phyloP scores from a whole-genome alignment of 2,329 filamentous ascomycete species.

The Diaporthe ampelina region DNA sequence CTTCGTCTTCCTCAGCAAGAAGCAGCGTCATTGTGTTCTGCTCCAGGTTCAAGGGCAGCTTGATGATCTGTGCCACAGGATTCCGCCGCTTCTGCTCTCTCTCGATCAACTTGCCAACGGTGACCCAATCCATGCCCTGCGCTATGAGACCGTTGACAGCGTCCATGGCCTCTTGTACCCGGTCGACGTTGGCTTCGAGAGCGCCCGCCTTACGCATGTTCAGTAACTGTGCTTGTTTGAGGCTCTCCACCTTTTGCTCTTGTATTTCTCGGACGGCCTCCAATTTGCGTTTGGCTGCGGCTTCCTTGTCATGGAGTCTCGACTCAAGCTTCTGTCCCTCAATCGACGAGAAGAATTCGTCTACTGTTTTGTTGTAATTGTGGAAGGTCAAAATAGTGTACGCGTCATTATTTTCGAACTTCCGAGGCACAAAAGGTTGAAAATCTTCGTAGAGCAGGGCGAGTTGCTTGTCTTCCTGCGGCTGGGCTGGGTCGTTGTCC shows the following conservation, averaged over 20 bases:
- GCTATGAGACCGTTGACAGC: constrained; percentile 92
- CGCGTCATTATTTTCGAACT: constrained; percentile 77
- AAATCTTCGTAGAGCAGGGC: constrained; percentile 91
- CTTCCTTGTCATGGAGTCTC: constrained; percentile 84
- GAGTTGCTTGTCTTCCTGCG: constrained; percentile 55
- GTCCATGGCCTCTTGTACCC: constrained; percentile 92
- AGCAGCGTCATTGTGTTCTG: constrained; percentile 89
- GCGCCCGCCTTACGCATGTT: constrained; percentile 91
- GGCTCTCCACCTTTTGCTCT: constrained; percentile 83
- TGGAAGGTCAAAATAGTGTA: constrained; percentile 82
- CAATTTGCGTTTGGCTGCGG: constrained; percentile 84
- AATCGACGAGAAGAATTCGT: constrained; percentile 97
- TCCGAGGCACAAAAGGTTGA: constrained; percentile 88
- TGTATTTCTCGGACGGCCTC: constrained; percentile 89
- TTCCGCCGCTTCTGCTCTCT: constrained; percentile 86
- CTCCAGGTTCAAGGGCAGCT: constrained; percentile 87
- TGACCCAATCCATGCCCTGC: constrained; percentile 98
- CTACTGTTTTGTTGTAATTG: constrained; percentile 92
- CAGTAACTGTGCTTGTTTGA: constrained; percentile 84
- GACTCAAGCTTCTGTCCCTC: constrained; percentile 95
- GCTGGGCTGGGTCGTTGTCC: constrained; percentile 43
- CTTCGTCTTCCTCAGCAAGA: constrained; percentile 78
- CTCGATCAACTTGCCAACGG: constrained; percentile 89
- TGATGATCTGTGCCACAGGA: constrained; percentile 88
- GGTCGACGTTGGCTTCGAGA: constrained; percentile 90